These are phyloP conservation scores for Agaricus subrufescens DNA, from an alignment of 768 basidiomycete species.

Conservation along the genomic window DNA sequence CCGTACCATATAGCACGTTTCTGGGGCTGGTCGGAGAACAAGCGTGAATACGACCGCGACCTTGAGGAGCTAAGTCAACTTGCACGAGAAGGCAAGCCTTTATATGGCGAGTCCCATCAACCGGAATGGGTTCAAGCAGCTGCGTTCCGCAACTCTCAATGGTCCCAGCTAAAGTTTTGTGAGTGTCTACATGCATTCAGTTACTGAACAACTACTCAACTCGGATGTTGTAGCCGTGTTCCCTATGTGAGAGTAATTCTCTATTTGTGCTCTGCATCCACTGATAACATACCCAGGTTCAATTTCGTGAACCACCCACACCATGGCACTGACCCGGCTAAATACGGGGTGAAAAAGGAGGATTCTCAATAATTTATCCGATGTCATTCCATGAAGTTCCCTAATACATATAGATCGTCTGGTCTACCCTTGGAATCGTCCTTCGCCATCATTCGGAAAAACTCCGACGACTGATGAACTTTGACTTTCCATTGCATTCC, in stretches of 20 bases:
- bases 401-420: constrained; percentile 3
- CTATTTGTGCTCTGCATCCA: neutral
- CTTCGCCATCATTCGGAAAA: neutral
- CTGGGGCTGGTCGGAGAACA: constrained; percentile 94
- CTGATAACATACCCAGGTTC: constrained; percentile 53
- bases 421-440: neutral
- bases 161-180: constrained; percentile 93
- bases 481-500: neutral
- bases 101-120: constrained; percentile 83
- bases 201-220: constrained; percentile 8
- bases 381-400: neutral
- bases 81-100: constrained; percentile 71
- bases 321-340: constrained; percentile 82
- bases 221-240: constrained; percentile 46
- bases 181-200: constrained; percentile 24
- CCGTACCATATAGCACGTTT: constrained; percentile 61
- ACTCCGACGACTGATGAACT: neutral
- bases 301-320: constrained; percentile 90
- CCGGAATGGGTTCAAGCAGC: constrained; percentile 82
- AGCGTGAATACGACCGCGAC: constrained; percentile 75
- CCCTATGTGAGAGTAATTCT: constrained; percentile 12
- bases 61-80: constrained; percentile 72
- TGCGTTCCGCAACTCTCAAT: constrained; percentile 85
- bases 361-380: constrained; percentile 16
- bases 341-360: constrained; percentile 53